A percentile compares a stretch with the other conserved stretches of the same genome.
Evolutionary conservation across 768 basidiomycete genomes (phyloP).

Genomic region (Hericium rajendrae): DNA sequence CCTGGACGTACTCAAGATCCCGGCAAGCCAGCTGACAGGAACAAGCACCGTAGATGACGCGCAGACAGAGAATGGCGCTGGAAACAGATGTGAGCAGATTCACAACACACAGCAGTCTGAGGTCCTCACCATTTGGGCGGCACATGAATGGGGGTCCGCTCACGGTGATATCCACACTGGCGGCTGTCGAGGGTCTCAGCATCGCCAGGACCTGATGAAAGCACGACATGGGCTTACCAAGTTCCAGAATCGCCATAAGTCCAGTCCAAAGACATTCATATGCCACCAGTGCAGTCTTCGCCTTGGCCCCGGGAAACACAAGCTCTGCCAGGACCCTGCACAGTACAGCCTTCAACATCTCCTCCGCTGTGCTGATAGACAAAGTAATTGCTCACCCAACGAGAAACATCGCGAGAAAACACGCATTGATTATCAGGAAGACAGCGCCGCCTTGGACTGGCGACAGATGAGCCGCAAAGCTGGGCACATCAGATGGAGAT

Average conservation of each 20-base stretch:
- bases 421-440: slow-evolving; percentile 39
- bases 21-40: slow-evolving; percentile 21
- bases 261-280: slow-evolving; percentile 51
- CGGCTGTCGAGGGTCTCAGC: slow-evolving; percentile 25
- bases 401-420: neutral
- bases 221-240: slow-evolving; percentile 27
- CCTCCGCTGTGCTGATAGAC: neutral
- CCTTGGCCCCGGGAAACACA: slow-evolving; percentile 4
- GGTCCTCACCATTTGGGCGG: slow-evolving; percentile 12
- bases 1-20: slow-evolving; percentile 17
- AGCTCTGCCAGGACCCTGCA: slow-evolving; percentile 15
- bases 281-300: slow-evolving; percentile 29
- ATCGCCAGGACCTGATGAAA: neutral
- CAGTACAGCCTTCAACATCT: slow-evolving; percentile 23
- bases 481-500: too few relatives aligned
- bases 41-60: slow-evolving; percentile 20
- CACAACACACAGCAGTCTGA: too few relatives aligned
- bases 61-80: slow-evolving; percentile 12
- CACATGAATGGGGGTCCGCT: slow-evolving; percentile 30
- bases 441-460: slow-evolving; percentile 11
- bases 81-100: too few relatives aligned
- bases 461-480: too few relatives aligned
- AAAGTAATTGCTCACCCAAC: neutral
- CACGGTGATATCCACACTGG: slow-evolving; percentile 40
- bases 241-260: slow-evolving; percentile 36